These are phyloP conservation scores for Calocybe cyanea DNA, from an alignment of 768 basidiomycete species.

Conservation along the genomic window DNA sequence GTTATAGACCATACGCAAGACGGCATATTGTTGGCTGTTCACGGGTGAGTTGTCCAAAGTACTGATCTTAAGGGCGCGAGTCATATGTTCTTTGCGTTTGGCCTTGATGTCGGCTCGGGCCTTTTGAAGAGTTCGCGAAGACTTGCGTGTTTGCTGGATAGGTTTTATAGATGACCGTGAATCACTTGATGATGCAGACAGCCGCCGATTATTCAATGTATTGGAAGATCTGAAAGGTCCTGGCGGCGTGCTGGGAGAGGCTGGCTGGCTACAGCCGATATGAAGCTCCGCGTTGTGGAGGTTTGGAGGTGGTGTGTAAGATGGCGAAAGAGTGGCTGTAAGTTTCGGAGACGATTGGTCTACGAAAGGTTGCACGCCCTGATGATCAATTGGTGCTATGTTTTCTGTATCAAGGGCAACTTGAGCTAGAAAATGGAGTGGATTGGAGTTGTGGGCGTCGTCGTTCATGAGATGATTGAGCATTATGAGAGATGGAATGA, in stretches of 20 bases:
- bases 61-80: slow-evolving; percentile 35
- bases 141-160: slow-evolving; percentile 23
- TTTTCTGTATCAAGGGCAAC: slow-evolving; percentile 25
- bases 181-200: slow-evolving; percentile 15
- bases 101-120: slow-evolving; percentile 27
- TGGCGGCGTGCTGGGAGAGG: slow-evolving; percentile 16
- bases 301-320: slow-evolving; percentile 15
- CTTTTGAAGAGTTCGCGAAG: slow-evolving; percentile 22
- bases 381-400: no score
- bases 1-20: slow-evolving; percentile 61
- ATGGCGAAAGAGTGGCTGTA: no score
- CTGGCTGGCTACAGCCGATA: slow-evolving; percentile 21
- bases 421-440: slow-evolving; percentile 35
- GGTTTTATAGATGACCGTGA: slow-evolving; percentile 23
- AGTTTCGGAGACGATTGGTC: no score
- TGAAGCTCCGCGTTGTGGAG: slow-evolving; percentile 21
- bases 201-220: slow-evolving; percentile 21
- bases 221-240: slow-evolving; percentile 27
- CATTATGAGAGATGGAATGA: slow-evolving; percentile 26
- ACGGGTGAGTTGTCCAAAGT: slow-evolving; percentile 54
- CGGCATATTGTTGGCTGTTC: slow-evolving; percentile 50
- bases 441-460: slow-evolving; percentile 17
- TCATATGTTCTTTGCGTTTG: slow-evolving; percentile 30
- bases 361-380: no score
- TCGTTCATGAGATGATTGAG: slow-evolving; percentile 16